Conservation (phyloP, 2,329 filamentous ascomycete species). For the Nemania sp. region DNA sequence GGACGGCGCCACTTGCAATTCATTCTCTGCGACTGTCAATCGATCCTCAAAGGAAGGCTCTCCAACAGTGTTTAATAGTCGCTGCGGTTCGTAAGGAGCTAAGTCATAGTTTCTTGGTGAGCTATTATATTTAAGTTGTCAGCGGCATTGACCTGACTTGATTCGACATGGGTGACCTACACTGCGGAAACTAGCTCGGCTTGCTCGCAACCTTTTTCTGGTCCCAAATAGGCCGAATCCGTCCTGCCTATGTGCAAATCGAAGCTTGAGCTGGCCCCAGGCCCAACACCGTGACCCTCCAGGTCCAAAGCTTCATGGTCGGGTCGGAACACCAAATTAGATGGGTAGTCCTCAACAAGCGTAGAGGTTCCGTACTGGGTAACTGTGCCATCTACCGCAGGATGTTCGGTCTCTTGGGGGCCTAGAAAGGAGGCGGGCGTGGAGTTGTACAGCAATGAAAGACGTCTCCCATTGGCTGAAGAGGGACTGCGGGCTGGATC, state of each 20-base stretch:
- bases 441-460: slow-evolving; percentile 33
- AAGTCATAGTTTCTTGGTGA: slow-evolving; percentile 46
- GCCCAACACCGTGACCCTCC: slow-evolving; percentile 41
- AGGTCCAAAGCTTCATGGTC: slow-evolving; percentile 39
- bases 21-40: slow-evolving; percentile 44
- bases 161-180: slow-evolving; percentile 15
- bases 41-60: slow-evolving; percentile 41
- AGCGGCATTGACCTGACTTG: slow-evolving; percentile 12
- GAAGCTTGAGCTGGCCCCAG: slow-evolving; percentile 30
- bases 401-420: slow-evolving; percentile 25
- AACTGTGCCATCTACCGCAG: slow-evolving; percentile 12
- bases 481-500: slow-evolving; percentile 40
- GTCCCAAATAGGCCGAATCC: slow-evolving; percentile 41
- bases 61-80: slow-evolving; percentile 47
- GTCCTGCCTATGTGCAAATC: slow-evolving; percentile 36
- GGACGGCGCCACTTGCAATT: slow-evolving; percentile 40
- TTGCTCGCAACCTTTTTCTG: slow-evolving; percentile 25
- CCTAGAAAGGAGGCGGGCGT: slow-evolving; percentile 30
- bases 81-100: slow-evolving; percentile 51
- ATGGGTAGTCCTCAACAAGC: slow-evolving; percentile 27
- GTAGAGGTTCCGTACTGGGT: slow-evolving; percentile 21
- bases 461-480: slow-evolving; percentile 31
- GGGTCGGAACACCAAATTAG: slow-evolving; percentile 44
- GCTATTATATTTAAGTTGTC: slow-evolving; percentile 32
- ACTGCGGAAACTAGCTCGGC: slow-evolving; percentile 2